A percentile compares a stretch with the other conserved stretches of the same genome.
These are phyloP conservation scores for Penicillium ucsense DNA, from an alignment of 495 filamentous ascomycete genomes.

Conservation along the genomic window DNA sequence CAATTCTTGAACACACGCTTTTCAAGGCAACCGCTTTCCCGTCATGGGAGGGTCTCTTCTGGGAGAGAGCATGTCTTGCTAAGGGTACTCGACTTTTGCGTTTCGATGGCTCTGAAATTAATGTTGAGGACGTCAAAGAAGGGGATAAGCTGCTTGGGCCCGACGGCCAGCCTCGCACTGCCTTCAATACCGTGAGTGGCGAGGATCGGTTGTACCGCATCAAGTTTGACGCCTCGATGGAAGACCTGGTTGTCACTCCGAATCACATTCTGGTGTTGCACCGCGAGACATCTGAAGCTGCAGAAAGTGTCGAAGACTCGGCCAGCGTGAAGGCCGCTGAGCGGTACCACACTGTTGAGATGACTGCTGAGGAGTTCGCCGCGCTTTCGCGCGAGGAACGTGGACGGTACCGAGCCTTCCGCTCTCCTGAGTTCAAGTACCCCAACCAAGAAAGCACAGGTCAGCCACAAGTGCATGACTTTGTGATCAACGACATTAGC, in stretches of 20 bases:
- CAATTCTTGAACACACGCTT: constrained; percentile 93
- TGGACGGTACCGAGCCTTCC: neutral
- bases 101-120: constrained; percentile 29
- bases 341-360: neutral
- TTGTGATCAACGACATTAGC: constrained; percentile 27
- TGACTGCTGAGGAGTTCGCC: neutral
- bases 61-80: constrained; percentile 65
- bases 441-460: neutral
- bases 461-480: constrained; percentile 10
- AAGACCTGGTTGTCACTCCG: constrained; percentile 37
- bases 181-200: constrained; percentile 39
- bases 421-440: neutral
- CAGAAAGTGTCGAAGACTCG: neutral
- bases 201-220: constrained; percentile 36
- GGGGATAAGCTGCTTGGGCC: constrained; percentile 39
- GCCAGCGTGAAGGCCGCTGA: neutral
- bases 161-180: constrained; percentile 34
- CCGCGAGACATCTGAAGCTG: constrained; percentile 8
- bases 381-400: neutral
- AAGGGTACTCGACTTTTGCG: constrained; percentile 29
- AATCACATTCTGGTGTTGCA: constrained; percentile 41
- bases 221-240: constrained; percentile 23
- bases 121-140: constrained; percentile 39
- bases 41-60: constrained; percentile 98
- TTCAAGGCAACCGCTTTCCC: constrained; percentile 99